Conservation (phyloP, 192 early-diverging fungal genomes). For the Coemansia sp. region DNA sequence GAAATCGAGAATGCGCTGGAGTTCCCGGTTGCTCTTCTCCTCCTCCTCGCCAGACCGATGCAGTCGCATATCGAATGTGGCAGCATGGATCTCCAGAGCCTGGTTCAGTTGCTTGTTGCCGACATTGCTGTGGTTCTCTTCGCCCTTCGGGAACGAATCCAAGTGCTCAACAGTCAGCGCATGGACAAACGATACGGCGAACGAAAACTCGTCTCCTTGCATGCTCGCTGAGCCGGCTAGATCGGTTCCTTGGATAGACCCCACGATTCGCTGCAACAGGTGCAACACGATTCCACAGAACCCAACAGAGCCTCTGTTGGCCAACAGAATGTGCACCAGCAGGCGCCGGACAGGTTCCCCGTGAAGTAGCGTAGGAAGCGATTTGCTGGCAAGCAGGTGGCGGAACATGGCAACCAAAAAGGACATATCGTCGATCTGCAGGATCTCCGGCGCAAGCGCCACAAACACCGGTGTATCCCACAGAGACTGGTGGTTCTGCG, state of each 20-base stretch:
- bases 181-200: slow-evolving; percentile 20
- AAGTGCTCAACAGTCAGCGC: slow-evolving; percentile 19
- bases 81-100: slow-evolving; percentile 14
- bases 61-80: background rate
- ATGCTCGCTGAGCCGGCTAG: background rate
- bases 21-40: background rate
- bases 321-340: slow-evolving; percentile 30
- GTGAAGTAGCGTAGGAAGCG: slow-evolving; percentile 10
- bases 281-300: slow-evolving; percentile 15
- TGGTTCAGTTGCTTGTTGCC: background rate
- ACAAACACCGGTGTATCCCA: slow-evolving; percentile 28
- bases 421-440: slow-evolving; percentile 38
- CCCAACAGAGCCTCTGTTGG: slow-evolving; percentile 14
- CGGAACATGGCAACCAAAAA: slow-evolving; percentile 36
- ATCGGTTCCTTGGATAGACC: background rate
- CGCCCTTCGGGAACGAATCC: slow-evolving; percentile 9
- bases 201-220: background rate
- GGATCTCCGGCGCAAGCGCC: slow-evolving; percentile 24
- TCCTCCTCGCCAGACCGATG: background rate
- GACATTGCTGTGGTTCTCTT: background rate
- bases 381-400: slow-evolving; percentile 26
- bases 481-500: slow-evolving; percentile 20
- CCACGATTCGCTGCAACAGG: slow-evolving; percentile 10
- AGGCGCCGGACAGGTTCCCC: slow-evolving; percentile 22
- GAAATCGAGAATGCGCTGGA: slow-evolving; percentile 23